Base-by-base conservation (phyloP, 192 early-diverging fungal genomes). In the Kickxella alabastrina region DNA sequence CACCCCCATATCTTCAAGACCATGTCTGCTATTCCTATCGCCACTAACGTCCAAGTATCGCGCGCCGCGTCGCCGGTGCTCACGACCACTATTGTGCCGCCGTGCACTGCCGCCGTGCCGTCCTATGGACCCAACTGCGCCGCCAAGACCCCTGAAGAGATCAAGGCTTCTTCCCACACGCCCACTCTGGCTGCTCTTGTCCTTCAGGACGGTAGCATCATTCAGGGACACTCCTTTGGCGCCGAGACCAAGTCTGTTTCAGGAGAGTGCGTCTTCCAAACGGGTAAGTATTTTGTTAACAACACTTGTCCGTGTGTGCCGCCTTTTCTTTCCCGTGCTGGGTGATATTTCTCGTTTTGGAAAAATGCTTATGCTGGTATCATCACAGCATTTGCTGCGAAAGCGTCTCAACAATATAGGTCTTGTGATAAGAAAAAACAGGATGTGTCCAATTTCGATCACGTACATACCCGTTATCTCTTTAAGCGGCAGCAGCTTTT, bases 221-320 rank as follows among this genome's bases (percentile, higher is more conserved):
- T 82, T 62, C 82, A 92, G 54, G 96, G 93, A 52, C 78, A 90
- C 62, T 93, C 92, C n/a, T 99, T 99, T 78, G 96, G 96, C 46
- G 83, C 92, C 10, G 92, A 95, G 75, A 76, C 59, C 27, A 78
- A 79, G 43, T 86, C 85, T 29, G 83, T 96, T 42, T 80, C 94
- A 44, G 96, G 96, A 43, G 96, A 99, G 78, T 93, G 92, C 56
- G 96, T 99, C 49, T 99, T 99, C 77, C 94, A 97, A 71, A 99
- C 96, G 40, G 96, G 95, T 93, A 75, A 52, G 71, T 73, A 13
- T 9, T n/a, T n/a, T 17, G 2, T 10, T 26, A 14, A 69, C 46
- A 57, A 22, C 34, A 10, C 28, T 31, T 21, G 18, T 58, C 25
- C 44, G 15, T 14, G 23, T 59, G 10, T 15, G 14, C 21, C 24